These are phyloP conservation scores for Clohesyomyces aquaticus DNA, from an alignment of 495 filamentous ascomycete genomes.

Conservation along the genomic window DNA sequence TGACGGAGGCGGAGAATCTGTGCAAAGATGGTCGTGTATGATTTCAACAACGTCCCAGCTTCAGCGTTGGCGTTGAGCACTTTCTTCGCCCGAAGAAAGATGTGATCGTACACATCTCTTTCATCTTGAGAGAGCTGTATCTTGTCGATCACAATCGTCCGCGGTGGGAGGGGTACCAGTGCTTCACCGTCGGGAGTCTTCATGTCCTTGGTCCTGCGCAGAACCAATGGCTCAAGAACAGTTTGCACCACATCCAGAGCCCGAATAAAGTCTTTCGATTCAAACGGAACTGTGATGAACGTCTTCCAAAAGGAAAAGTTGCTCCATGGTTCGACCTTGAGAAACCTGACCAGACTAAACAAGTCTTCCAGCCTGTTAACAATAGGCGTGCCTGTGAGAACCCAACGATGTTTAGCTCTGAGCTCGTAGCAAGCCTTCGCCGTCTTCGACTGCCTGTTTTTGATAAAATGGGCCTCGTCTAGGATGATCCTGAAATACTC, in stretches of 20 bases:
- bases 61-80: slow-evolving; percentile 85
- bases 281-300: slow-evolving; percentile 96
- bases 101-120: slow-evolving; percentile 87
- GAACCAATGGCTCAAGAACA: slow-evolving; percentile 91
- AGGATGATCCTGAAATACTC: slow-evolving; percentile 94
- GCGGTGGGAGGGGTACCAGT: slow-evolving; percentile 81
- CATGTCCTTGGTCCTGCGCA: slow-evolving; percentile 96
- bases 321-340: slow-evolving; percentile 93
- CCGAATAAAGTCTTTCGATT: slow-evolving; percentile 88
- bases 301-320: slow-evolving; percentile 99
- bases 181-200: slow-evolving; percentile 88
- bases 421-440: slow-evolving; percentile 92
- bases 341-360: slow-evolving; percentile 90
- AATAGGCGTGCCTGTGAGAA: slow-evolving; percentile 92
- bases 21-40: slow-evolving; percentile 94
- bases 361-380: slow-evolving; percentile 96
- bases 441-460: slow-evolving; percentile 82
- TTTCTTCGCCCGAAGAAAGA: slow-evolving; percentile 79
- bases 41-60: slow-evolving; percentile 88
- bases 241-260: slow-evolving; percentile 97
- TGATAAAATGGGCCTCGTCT: slow-evolving; percentile 93
- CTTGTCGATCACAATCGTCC: slow-evolving; percentile 78
- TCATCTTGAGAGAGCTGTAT: slow-evolving; percentile 83
- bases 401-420: slow-evolving; percentile 84
- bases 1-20: slow-evolving; percentile 94